Base-by-base conservation (phyloP, 2,329 filamentous ascomycete genomes). In the Huntiella abstrusa region DNA sequence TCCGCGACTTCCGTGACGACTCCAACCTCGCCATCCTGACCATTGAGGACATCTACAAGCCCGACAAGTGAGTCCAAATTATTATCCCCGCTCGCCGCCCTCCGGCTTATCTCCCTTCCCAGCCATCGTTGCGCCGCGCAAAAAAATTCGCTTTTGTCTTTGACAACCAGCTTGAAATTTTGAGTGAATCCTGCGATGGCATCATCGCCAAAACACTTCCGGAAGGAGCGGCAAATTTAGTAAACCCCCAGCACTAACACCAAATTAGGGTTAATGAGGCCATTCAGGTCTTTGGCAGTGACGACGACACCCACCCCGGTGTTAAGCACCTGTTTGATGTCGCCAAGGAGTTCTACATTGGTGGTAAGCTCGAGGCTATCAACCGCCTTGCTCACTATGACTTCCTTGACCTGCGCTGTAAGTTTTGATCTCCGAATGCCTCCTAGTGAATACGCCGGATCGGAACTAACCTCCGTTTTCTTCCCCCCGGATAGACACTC, bases 371-470 rank as follows among this genome's bases (percentile, higher is more conserved):
- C 53, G 84, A 96, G 61, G 91, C 91, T 52, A 79, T 98, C 61
- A 88, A 88, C 73, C 82, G 85, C 55, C 74, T 94, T 51, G 86
- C 92, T 69, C 91, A 98, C 73, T 98, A 98, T 70, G 91, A 98
- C 69, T 96, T 96, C 69, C 84, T 96, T 55, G 91, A 83, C 58
- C 76, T 96, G 50, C 79, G 91, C 70, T 96, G 83, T 84, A 71
- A 64, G 80, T 63, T 45, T 28, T 33, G 12, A 10, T 13, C 33
- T 19, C 17, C 6, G 13, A 33, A 19, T 33, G 4, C 28, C 10
- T 15, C 36, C 46, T 32, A 12, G 11, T 44, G 7, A 13, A 44
- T 32, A 6, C 22, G 10, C 17, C 11, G 28, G 16, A 11, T 13
- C 8, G 16, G 4, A 11, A 34, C 19, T 1, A 12, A 19, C 40